A percentile compares a stretch with the other conserved stretches of the same genome.
phyloP scores from a whole-genome alignment of 345 rosid species.

The Gossypium longicalyx region DNA sequence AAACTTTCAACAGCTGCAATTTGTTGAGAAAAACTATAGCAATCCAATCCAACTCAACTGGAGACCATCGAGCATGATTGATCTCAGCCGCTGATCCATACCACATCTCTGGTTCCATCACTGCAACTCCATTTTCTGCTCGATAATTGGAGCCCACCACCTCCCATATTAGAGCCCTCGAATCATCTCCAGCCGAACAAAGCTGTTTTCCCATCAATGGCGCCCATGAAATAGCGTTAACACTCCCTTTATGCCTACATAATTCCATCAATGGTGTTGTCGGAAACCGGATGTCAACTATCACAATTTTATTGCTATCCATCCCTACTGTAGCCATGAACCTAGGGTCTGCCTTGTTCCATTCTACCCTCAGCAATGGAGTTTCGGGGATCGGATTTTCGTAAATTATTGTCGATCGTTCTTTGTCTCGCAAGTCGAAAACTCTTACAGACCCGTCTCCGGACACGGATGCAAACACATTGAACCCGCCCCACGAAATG shows the following conservation, averaged over 20 bases:
- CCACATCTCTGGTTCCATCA: constrained; percentile 49
- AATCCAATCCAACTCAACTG: constrained; percentile 43
- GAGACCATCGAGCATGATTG: constrained; percentile 48
- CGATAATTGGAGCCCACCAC: constrained; percentile 11
- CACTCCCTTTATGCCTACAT: constrained; percentile 37
- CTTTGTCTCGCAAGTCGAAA: constrained; percentile 54
- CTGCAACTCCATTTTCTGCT: constrained; percentile 5
- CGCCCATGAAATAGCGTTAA: constrained; percentile 51
- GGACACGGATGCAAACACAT: constrained; percentile 54
- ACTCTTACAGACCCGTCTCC: constrained; percentile 61
- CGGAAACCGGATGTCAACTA: constrained; percentile 56
- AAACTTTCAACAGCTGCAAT: constrained; percentile 45
- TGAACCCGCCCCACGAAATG: constrained; percentile 51
- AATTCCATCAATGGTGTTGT: constrained; percentile 43
- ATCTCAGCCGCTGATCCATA: constrained; percentile 40
- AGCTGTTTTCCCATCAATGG: constrained; percentile 33
- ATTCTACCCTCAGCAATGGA: constrained; percentile 48
- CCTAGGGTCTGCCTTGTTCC: constrained; percentile 58
- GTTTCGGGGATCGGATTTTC: constrained; percentile 34
- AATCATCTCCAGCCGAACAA: constrained; percentile 55
- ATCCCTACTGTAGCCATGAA: constrained; percentile 44
- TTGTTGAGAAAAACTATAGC: constrained; percentile 34
- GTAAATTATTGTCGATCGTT: constrained; percentile 53
- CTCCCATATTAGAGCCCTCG: constrained; percentile 49
- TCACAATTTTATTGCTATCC: constrained; percentile 46